A percentile compares a stretch with the other conserved stretches of the same genome.
Conservation (phyloP, 208 protist species). For the Leishmania amazonensis region DNA sequence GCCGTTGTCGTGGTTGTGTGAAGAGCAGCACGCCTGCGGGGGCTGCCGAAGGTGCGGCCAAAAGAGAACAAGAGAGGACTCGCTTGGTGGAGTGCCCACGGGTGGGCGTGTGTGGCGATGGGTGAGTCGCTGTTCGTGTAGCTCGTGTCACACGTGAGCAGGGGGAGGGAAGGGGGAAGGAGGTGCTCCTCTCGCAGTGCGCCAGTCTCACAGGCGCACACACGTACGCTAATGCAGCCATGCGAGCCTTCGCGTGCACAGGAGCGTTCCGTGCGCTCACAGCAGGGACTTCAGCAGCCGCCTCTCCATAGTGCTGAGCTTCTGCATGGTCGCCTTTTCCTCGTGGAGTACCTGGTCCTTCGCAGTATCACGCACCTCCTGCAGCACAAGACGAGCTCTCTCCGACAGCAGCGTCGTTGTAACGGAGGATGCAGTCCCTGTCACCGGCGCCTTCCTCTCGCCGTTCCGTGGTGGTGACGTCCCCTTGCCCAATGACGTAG, state of each 20-base stretch:
- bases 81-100: background rate
- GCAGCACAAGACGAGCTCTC: conserved; percentile 16
- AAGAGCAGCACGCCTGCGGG: background rate
- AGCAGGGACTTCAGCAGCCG: conserved; percentile 16
- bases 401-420: conserved; percentile 8
- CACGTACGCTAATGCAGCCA: background rate
- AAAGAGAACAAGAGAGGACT: background rate
- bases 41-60: too few species aligned
- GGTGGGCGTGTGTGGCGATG: background rate
- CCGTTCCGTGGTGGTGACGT: background rate
- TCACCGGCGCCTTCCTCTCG: background rate
- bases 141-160: background rate
- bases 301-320: conserved; percentile 38
- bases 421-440: background rate
- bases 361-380: conserved; percentile 26
- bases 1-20: background rate
- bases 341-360: conserved; percentile 21
- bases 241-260: background rate
- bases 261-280: background rate
- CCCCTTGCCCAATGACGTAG: background rate
- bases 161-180: background rate
- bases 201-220: background rate
- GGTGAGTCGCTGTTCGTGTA: background rate
- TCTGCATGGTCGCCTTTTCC: conserved; percentile 17
- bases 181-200: background rate